A percentile compares a stretch with the other conserved stretches of the same genome.
Evolutionary conservation across 805 yeast genomes (phyloP).

Genomic region (Cyberlindnera lachancei): DNA sequence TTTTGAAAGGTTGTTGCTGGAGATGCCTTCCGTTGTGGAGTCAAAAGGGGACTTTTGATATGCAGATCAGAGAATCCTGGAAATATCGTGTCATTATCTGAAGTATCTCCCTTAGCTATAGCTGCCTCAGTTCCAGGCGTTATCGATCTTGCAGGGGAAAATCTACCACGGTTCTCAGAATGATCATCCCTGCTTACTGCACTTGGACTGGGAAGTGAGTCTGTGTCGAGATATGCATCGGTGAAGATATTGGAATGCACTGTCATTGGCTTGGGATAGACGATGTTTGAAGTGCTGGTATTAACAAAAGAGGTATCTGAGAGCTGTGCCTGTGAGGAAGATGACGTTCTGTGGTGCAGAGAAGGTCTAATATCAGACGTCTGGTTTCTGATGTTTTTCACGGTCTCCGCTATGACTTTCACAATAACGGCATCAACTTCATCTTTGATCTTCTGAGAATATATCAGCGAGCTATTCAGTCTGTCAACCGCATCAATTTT

Average conservation of each 20-base stretch:
- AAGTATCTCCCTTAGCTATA: conserved; percentile 6
- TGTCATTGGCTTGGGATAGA: conserved; percentile 19
- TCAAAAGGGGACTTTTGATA: conserved; percentile 23
- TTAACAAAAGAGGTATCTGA: no score
- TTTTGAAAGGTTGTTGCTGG: conserved; percentile 22
- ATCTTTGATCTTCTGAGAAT: conserved; percentile 65
- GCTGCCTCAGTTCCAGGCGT: conserved; percentile 37
- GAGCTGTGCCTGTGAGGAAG: background rate
- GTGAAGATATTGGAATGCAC: conserved; percentile 28
- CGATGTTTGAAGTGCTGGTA: no score
- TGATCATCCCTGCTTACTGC: conserved; percentile 4
- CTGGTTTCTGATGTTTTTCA: conserved; percentile 37
- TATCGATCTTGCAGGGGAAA: conserved; percentile 29
- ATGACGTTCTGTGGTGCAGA: conserved; percentile 3
- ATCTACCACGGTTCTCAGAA: conserved; percentile 11
- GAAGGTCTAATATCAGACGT: conserved; percentile 12
- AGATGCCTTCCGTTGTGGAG: conserved; percentile 24
- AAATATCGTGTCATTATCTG: conserved; percentile 9
- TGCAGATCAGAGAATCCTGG: conserved; percentile 20
- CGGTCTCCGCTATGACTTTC: conserved; percentile 53
- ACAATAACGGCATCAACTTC: conserved; percentile 72
- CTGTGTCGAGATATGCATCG: conserved; percentile 33
- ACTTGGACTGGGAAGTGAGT: conserved; percentile 30
- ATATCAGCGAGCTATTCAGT: conserved; percentile 65
- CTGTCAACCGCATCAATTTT: conserved; percentile 68